These are phyloP conservation scores for Zancudomyces culisetae DNA, from an alignment of 371 early-diverging fungal genomes.

Conservation along the genomic window DNA sequence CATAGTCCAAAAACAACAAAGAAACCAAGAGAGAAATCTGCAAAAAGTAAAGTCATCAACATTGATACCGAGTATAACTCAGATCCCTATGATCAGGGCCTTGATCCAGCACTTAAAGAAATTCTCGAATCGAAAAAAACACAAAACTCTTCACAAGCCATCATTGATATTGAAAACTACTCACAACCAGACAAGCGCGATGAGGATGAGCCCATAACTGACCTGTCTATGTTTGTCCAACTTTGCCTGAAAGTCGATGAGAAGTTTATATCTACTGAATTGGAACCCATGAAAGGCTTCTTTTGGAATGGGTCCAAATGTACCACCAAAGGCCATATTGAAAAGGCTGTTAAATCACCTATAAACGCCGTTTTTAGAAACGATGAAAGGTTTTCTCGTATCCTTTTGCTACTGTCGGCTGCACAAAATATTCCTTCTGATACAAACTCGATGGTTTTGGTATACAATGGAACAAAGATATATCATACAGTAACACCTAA, in stretches of 20 bases:
- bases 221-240: neutral
- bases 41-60: neutral
- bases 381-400: neutral
- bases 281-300: neutral
- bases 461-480: neutral
- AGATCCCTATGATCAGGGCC: neutral
- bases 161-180: neutral
- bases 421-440: neutral
- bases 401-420: neutral
- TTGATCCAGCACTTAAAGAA: neutral
- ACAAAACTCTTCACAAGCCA: no score
- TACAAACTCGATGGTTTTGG: neutral
- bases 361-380: neutral
- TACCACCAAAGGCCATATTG: neutral
- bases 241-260: neutral
- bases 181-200: neutral
- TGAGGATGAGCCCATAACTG: neutral
- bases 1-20: neutral
- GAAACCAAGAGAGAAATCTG: neutral
- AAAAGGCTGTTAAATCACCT: neutral
- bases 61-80: neutral
- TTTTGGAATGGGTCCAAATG: neutral
- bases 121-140: neutral
- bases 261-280: neutral
- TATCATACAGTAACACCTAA: slow-evolving; percentile 5